Evolutionary conservation across 106 monocot species (phyloP).

Genomic region (Acanthochlamys bracteata): DNA sequence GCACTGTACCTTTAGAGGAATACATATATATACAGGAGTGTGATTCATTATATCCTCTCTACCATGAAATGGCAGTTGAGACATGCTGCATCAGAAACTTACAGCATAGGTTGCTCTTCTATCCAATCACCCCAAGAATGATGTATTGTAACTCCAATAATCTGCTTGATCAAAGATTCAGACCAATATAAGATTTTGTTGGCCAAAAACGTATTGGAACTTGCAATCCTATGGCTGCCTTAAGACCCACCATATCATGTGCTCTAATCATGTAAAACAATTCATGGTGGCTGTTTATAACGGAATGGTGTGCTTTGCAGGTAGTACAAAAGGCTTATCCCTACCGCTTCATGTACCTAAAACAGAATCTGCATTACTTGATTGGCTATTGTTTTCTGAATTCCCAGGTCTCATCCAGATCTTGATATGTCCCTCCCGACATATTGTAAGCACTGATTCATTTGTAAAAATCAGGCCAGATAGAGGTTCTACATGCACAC

Average conservation of each 20-base stretch:
- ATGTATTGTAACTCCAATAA: slow-evolving; percentile 6
- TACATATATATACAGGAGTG: slow-evolving; percentile 30
- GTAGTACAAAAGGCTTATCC: slow-evolving; percentile 29
- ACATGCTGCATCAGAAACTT: slow-evolving; percentile 16
- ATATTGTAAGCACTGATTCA: slow-evolving; percentile 66
- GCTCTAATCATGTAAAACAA: slow-evolving; percentile 21
- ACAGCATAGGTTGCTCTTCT: neutral
- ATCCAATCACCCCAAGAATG: neutral
- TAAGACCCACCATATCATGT: neutral
- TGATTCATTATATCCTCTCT: slow-evolving; percentile 23
- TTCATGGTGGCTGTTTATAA: slow-evolving; percentile 47
- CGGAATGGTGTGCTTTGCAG: slow-evolving; percentile 18
- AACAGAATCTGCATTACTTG: slow-evolving; percentile 30
- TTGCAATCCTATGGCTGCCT: neutral
- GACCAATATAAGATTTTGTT: neutral
- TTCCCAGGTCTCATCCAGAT: slow-evolving; percentile 71
- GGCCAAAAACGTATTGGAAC: neutral
- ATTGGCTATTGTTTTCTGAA: slow-evolving; percentile 19
- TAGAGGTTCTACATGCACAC: slow-evolving; percentile 72
- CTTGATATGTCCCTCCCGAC: slow-evolving; percentile 75
- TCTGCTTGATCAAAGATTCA: slow-evolving; percentile 8
- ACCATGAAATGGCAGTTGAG: slow-evolving; percentile 20
- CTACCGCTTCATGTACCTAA: slow-evolving; percentile 21
- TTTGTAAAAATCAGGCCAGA: slow-evolving; percentile 68
- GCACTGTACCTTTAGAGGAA: slow-evolving; percentile 1